phyloP scores from a whole-genome alignment of 768 basidiomycete species.

The Tricholoma matsutake region DNA sequence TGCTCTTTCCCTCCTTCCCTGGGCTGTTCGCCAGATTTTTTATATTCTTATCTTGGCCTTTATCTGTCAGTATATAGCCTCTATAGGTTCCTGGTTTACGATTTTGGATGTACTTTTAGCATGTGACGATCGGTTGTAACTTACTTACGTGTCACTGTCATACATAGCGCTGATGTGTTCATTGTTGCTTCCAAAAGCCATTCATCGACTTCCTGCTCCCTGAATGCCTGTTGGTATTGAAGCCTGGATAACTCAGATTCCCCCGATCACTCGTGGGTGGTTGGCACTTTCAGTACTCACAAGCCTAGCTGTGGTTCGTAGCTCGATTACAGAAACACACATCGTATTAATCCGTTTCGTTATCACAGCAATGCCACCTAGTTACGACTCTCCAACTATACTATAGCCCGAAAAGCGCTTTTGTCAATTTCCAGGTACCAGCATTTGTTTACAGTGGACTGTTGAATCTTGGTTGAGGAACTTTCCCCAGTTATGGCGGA shows the following conservation, averaged over 20 bases:
- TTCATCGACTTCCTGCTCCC: background rate
- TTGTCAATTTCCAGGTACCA: conserved; percentile 75
- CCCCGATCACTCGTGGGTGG: conserved; percentile 89
- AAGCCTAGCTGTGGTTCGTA: conserved; percentile 83
- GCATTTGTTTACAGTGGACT: background rate
- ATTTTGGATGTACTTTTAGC: too few species aligned
- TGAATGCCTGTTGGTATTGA: conserved; percentile 82
- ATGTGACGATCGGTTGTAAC: background rate
- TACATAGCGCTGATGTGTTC: too few species aligned
- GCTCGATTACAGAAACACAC: background rate
- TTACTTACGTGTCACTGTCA: too few species aligned
- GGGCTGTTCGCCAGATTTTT: background rate
- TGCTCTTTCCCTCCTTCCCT: background rate
- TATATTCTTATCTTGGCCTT: background rate
- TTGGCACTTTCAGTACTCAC: conserved; percentile 73
- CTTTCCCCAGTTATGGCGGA: conserved; percentile 72
- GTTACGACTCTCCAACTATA: conserved; percentile 91
- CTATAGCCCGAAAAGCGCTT: conserved; percentile 85
- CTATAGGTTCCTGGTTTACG: too few species aligned
- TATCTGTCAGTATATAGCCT: background rate
- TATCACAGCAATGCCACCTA: conserved; percentile 80
- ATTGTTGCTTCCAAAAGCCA: too few species aligned
- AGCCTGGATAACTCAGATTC: conserved; percentile 88
- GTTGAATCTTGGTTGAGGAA: conserved; percentile 7
- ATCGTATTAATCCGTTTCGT: background rate